phyloP scores from a whole-genome alignment of 371 early-diverging fungal species.

The Chytridiales sp. region DNA sequence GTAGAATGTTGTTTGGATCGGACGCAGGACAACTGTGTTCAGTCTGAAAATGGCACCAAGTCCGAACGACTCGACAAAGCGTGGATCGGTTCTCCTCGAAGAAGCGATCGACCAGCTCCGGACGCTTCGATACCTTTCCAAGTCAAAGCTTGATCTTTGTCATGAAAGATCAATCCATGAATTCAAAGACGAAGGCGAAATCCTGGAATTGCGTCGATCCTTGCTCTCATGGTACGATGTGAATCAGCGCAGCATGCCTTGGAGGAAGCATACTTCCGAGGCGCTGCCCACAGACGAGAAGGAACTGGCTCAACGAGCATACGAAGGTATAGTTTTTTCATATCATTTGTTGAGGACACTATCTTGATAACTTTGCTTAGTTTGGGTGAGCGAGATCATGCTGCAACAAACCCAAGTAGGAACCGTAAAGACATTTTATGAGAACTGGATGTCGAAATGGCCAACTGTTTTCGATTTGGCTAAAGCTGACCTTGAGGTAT shows the following conservation, averaged over 20 bases:
- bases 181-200: slow-evolving; percentile 12
- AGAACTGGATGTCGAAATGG: slow-evolving; percentile 73
- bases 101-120: too few species aligned
- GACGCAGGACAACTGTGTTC: too few species aligned
- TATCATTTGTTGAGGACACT: slow-evolving; percentile 2
- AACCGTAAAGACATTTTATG: slow-evolving; percentile 72
- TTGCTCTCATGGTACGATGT: slow-evolving; percentile 68
- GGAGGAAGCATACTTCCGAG: slow-evolving; percentile 48
- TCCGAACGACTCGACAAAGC: too few species aligned
- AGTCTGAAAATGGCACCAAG: too few species aligned
- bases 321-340: slow-evolving; percentile 52
- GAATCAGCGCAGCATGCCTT: slow-evolving; percentile 67
- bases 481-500: slow-evolving; percentile 62
- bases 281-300: slow-evolving; percentile 1
- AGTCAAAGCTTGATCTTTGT: too few species aligned
- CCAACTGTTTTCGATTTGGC: slow-evolving; percentile 73
- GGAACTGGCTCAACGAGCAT: slow-evolving; percentile 60
- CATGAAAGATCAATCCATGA: too few species aligned
- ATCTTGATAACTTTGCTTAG: slow-evolving; percentile 23
- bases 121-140: too few species aligned
- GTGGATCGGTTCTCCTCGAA: too few species aligned
- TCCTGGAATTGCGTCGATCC: slow-evolving; percentile 40
- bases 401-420: slow-evolving; percentile 77
- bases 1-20: too few species aligned
- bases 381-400: slow-evolving; percentile 87